Evolutionary conservation across 495 filamentous ascomycete genomes (phyloP).

Genomic region (Tuber aestivum): DNA sequence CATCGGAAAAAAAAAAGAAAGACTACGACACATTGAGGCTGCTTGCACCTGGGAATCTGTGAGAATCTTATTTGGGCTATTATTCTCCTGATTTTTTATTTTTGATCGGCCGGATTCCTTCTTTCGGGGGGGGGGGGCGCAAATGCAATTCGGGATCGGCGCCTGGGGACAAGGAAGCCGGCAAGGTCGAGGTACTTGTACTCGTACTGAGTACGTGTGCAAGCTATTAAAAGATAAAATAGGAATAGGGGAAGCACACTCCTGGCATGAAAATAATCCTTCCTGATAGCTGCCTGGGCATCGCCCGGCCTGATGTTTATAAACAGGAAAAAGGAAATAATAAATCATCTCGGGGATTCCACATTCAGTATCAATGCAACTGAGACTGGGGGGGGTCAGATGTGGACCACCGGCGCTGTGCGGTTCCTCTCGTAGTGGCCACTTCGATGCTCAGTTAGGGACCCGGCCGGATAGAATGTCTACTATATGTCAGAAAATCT

Average conservation of each 20-base stretch:
- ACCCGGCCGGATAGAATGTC: not conserved
- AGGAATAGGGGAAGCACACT: not conserved
- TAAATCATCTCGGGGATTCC: not conserved
- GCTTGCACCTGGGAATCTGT: too few relatives aligned
- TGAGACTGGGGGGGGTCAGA: not conserved
- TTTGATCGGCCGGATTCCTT: not conserved
- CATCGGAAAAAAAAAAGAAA: not conserved
- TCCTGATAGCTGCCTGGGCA: not conserved
- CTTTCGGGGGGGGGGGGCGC: not conserved
- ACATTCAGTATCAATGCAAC: not conserved
- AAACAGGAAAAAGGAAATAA: not conserved
- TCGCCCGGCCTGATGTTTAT: not conserved
- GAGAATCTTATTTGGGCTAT: not conserved
- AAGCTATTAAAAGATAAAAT: not conserved
- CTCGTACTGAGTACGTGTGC: conserved; percentile 1
- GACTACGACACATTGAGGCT: not conserved
- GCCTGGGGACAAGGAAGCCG: not conserved
- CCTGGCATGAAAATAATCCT: not conserved
- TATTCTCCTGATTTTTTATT: not conserved
- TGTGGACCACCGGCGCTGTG: not conserved
- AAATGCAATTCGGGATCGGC: not conserved
- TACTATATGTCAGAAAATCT: not conserved
- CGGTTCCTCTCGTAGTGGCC: not conserved
- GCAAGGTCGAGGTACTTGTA: not conserved
- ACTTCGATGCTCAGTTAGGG: not conserved